Evolutionary conservation across 345 rosid species (phyloP).

Genomic region (Nasturtium officinale): DNA sequence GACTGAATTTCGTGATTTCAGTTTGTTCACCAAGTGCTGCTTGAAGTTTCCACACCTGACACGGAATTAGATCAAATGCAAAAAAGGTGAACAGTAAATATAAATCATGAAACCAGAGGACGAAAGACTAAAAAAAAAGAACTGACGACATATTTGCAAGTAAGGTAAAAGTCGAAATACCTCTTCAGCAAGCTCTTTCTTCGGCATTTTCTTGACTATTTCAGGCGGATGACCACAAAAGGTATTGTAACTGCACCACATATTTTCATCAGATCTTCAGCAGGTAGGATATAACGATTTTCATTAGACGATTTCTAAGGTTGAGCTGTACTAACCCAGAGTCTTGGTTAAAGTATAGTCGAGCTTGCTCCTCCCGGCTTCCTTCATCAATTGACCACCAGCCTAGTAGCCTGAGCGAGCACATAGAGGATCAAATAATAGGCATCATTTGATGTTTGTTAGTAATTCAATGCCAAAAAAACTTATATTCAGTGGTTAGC

Average conservation of each 20-base stretch:
- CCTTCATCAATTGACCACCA: constrained; percentile 99
- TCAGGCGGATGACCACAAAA: constrained; percentile 96
- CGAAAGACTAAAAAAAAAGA: neutral
- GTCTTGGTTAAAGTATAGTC: constrained; percentile 64
- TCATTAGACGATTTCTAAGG: constrained; percentile 10
- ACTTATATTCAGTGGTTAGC: neutral
- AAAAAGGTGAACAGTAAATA: neutral
- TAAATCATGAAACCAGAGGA: neutral
- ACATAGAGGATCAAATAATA: constrained; percentile 25
- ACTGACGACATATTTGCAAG: constrained; percentile 1
- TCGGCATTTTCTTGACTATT: constrained; percentile 94
- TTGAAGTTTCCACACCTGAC: constrained; percentile 97
- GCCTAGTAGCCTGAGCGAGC: constrained; percentile 66
- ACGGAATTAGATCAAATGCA: neutral
- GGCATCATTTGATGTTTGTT: constrained; percentile 9
- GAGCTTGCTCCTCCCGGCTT: constrained; percentile 86
- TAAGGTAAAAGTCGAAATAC: constrained; percentile 42
- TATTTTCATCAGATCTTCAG: constrained; percentile 18
- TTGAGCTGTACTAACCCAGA: constrained; percentile 57
- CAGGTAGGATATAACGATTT: constrained; percentile 3
- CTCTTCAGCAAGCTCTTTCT: constrained; percentile 94
- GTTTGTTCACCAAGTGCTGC: constrained; percentile 97
- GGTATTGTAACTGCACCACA: constrained; percentile 76
- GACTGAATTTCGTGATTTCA: constrained; percentile 85
- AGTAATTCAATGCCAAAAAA: constrained; percentile 1